Conservation (phyloP, 164 flowering plant species). For the Sextonia rubra region DNA sequence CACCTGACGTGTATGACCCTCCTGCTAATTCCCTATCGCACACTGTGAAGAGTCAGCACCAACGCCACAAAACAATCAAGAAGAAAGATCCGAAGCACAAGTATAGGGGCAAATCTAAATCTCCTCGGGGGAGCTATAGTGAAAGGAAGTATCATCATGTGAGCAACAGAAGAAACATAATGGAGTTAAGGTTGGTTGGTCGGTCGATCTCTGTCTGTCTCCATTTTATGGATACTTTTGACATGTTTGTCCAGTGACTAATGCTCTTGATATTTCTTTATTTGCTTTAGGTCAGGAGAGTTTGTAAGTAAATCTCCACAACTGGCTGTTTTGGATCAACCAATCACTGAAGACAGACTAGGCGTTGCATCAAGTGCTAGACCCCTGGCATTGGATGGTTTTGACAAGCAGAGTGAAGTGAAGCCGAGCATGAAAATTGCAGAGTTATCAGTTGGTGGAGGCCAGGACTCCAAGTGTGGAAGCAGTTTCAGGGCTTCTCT, state of each 20-base stretch:
- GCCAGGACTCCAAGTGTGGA: constrained; percentile 48
- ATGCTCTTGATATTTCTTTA: no score
- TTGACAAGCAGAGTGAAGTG: not conserved
- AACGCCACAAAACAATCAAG: constrained; percentile 29
- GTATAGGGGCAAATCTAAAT: constrained; percentile 20
- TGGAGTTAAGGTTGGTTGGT: constrained; percentile 7
- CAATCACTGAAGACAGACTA: no score
- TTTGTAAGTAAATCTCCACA: no score
- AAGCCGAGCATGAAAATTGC: constrained; percentile 22
- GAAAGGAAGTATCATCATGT: not conserved
- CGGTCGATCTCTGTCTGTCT: not conserved
- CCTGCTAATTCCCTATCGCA: constrained; percentile 48
- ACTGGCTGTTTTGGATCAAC: no score
- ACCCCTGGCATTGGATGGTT: not conserved
- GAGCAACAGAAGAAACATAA: constrained; percentile 33
- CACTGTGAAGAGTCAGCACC: constrained; percentile 32
- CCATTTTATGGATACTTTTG: no score
- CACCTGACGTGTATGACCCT: constrained; percentile 88
- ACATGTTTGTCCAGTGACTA: no score
- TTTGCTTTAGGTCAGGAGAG: no score
- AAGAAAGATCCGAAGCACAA: constrained; percentile 57
- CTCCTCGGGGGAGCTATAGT: constrained; percentile 33
- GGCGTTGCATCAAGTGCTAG: not conserved
- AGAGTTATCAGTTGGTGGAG: constrained; percentile 20
- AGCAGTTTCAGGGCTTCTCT: constrained; percentile 43